A percentile compares a stretch with the other conserved stretches of the same genome.
Evolutionary conservation across 768 basidiomycete genomes (phyloP).

Genomic region (Pholiota molesta): DNA sequence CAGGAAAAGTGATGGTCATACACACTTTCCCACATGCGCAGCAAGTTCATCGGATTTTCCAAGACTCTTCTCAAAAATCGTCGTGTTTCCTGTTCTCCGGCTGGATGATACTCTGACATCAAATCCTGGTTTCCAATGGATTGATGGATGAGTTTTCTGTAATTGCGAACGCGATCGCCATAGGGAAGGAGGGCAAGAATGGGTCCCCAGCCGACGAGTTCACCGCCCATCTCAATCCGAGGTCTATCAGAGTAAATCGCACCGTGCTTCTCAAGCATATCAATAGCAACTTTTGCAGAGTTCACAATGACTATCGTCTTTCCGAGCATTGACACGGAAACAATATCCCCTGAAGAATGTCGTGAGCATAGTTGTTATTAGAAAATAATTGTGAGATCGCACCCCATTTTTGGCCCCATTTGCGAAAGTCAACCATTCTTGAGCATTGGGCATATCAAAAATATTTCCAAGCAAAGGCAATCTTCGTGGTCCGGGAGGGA

Average conservation of each 20-base stretch:
- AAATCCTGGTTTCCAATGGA: slow-evolving; percentile 39
- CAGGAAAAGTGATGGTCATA: slow-evolving; percentile 51
- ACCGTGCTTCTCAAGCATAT: neutral
- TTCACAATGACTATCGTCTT: neutral
- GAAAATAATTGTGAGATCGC: neutral
- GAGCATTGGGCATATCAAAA: slow-evolving; percentile 22
- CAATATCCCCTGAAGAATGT: slow-evolving; percentile 19
- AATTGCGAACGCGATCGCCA: slow-evolving; percentile 41
- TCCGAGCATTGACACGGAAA: slow-evolving; percentile 29
- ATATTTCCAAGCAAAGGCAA: slow-evolving; percentile 24
- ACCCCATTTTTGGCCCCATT: slow-evolving; percentile 26
- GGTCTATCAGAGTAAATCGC: slow-evolving; percentile 20
- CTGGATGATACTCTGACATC: slow-evolving; percentile 39
- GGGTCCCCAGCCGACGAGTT: slow-evolving; percentile 44
- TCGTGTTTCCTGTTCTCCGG: slow-evolving; percentile 42
- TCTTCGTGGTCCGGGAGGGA: slow-evolving; percentile 22
- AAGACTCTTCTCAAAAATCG: slow-evolving; percentile 41
- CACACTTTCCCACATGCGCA: slow-evolving; percentile 40
- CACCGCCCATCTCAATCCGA: slow-evolving; percentile 41
- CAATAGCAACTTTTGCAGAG: neutral
- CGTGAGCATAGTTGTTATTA: neutral
- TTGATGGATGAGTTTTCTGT: slow-evolving; percentile 44
- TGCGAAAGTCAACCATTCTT: slow-evolving; percentile 25
- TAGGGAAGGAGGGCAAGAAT: slow-evolving; percentile 38
- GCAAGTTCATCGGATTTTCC: slow-evolving; percentile 32